phyloP scores from a whole-genome alignment of 2,329 filamentous ascomycete genomes.

The Ceratocystis cubensis region DNA sequence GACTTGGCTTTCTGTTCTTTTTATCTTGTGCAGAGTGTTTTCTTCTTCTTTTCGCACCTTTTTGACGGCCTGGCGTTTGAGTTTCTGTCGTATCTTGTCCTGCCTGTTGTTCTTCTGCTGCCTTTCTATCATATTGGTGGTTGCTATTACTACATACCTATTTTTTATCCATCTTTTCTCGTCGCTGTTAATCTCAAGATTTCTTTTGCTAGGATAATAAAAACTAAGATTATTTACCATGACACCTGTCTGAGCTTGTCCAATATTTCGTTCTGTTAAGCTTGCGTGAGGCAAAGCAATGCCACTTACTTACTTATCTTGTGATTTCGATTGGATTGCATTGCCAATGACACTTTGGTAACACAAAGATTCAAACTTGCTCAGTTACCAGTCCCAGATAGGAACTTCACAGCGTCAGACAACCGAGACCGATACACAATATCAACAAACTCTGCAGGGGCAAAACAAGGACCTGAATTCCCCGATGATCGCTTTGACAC shows the following conservation, averaged over 20 bases:
- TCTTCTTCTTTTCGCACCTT: background rate
- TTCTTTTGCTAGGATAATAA: background rate
- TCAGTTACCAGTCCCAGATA: background rate
- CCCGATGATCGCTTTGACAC: slow-evolving; percentile 2
- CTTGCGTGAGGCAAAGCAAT: background rate
- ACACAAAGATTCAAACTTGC: slow-evolving; percentile 5
- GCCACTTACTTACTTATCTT: background rate
- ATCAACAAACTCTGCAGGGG: background rate
- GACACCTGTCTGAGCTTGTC: background rate
- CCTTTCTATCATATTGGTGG: slow-evolving; percentile 5
- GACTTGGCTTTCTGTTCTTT: background rate
- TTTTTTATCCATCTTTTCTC: background rate
- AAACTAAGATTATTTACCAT: background rate
- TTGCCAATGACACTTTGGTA: background rate
- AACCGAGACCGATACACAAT: background rate
- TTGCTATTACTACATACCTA: slow-evolving; percentile 3
- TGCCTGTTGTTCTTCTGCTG: background rate
- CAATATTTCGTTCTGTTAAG: background rate
- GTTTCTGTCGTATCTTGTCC: slow-evolving; percentile 4
- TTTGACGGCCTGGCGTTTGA: slow-evolving; percentile 12
- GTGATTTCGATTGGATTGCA: background rate
- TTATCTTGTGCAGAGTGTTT: background rate
- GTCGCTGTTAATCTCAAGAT: background rate
- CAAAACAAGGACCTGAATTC: background rate
- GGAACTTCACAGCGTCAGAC: background rate